Evolutionary conservation across 2,329 filamentous ascomycete species (phyloP).

Genomic region (Aspergillus vadensis): DNA sequence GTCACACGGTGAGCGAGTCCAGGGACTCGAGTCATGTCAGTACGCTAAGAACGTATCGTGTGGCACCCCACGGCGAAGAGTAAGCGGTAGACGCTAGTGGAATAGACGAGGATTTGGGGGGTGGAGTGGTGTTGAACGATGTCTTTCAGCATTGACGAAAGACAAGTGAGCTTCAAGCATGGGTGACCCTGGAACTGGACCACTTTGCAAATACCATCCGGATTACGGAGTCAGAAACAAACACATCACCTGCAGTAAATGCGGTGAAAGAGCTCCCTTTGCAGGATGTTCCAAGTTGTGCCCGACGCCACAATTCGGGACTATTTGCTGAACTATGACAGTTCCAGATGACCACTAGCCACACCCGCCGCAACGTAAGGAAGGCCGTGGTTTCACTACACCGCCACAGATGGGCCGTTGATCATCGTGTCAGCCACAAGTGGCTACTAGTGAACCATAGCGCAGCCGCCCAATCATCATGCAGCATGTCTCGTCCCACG

Average conservation of each 20-base stretch:
- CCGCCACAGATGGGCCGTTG: constrained; percentile 20
- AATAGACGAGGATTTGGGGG: not conserved
- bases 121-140: not conserved
- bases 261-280: not conserved
- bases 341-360: not conserved
- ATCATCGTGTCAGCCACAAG: constrained; percentile 17
- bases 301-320: not conserved
- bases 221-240: not conserved
- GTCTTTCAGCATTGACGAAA: not conserved
- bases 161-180: not conserved
- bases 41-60: not conserved
- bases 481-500: not conserved
- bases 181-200: not conserved
- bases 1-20: not conserved
- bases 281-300: not conserved
- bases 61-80: not conserved
- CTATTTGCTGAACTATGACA: constrained; percentile 3
- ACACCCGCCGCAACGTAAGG: not conserved
- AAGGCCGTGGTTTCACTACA: constrained; percentile 10
- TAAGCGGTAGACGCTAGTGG: not conserved
- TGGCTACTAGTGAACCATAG: constrained; percentile 16
- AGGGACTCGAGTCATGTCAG: not conserved
- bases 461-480: constrained; percentile 2
- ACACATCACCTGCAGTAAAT: not conserved
- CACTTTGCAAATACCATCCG: not conserved